Base-by-base conservation (phyloP, 208 protist species). In the Crithidia thermophila region DNA sequence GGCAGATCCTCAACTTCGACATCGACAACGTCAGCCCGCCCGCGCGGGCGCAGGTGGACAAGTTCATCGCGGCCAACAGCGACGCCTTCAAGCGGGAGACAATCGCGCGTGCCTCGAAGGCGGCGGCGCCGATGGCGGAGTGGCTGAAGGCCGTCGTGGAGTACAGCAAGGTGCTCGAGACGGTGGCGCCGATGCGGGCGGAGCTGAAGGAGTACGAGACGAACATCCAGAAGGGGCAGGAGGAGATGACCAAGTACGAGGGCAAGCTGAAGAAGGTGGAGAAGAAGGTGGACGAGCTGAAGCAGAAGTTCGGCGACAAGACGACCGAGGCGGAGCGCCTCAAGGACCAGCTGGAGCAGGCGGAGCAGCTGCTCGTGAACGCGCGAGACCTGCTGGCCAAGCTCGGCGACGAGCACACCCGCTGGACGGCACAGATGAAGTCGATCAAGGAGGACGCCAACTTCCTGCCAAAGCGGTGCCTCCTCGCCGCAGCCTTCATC, bases 101-200 rank as follows among this genome's bases (percentile, higher is more conserved):
- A 7, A 98, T 99, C 72, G 80, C 81, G 7, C 93, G 96, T 42
- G 96, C 94, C 16, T 98, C 91, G 9, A 88, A 95, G 60, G 98
- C 98, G 0, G 97, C 97, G 5, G 94, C 95, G 14, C 98, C 98
- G 39, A 93, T 99, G 77, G 98, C 98, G 14, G 88, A 94, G 55
- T 99, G 98, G 98, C 93, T 99, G 5, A 92, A 94, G 73, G 98
- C 98, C 4, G 94, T 98, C 13, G 52, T 99, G 7, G 82, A 98
- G 69, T 99, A 99, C 88, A 96, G 96, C 61, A 89, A 88, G 56
- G 98, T 99, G 31, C 81, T 99, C 0, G 81, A 99, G 67, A 93
- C 94, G 46, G 89, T 97, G 2, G 84, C 73, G 4, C 97, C 97
- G 37, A 94, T 98, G 82, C 75, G 92, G 27, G 74, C 75, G 39